Percentiles rank a stretch among this genome's conserved stretches.
phyloP scores from a whole-genome alignment of 352 stramenopile species.

The Globisporangium irregulare region DNA sequence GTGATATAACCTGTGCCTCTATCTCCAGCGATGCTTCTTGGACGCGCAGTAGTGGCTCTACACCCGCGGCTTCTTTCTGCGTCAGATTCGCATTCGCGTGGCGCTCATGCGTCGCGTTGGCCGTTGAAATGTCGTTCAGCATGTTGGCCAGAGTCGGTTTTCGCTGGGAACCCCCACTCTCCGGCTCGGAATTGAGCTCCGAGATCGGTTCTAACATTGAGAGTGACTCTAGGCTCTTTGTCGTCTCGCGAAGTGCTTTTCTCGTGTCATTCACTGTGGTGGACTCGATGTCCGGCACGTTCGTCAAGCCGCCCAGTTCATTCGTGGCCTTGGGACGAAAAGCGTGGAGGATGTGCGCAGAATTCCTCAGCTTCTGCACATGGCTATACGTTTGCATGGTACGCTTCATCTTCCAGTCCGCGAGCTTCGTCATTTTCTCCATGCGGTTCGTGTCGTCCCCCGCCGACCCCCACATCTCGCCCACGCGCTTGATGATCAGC shows the following conservation, averaged over 20 bases:
- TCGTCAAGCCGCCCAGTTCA: not conserved
- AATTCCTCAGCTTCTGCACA: slow-evolving; percentile 39
- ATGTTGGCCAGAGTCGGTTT: slow-evolving; percentile 4
- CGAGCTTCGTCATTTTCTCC: slow-evolving; percentile 64
- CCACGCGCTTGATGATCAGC: slow-evolving; percentile 65
- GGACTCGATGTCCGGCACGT: not conserved
- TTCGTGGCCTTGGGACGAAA: not conserved
- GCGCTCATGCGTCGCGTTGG: not conserved
- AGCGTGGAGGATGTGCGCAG: slow-evolving; percentile 21
- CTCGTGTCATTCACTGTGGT: not conserved
- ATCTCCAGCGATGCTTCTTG: not conserved
- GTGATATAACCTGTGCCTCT: not conserved
- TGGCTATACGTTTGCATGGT: slow-evolving; percentile 44
- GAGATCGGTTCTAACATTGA: slow-evolving; percentile 4
- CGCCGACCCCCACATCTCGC: slow-evolving; percentile 49
- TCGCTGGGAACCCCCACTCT: not conserved
- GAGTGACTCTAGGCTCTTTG: not conserved
- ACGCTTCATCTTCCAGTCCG: slow-evolving; percentile 66
- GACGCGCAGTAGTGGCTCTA: not conserved
- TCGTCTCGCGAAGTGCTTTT: not conserved
- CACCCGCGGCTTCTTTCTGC: not conserved
- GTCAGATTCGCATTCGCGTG: not conserved
- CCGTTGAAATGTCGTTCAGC: not conserved
- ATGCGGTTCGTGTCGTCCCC: slow-evolving; percentile 33
- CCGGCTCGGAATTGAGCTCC: not conserved